Evolutionary conservation across 2,329 filamentous ascomycete genomes (phyloP).

Genomic region (Chalara sp.): DNA sequence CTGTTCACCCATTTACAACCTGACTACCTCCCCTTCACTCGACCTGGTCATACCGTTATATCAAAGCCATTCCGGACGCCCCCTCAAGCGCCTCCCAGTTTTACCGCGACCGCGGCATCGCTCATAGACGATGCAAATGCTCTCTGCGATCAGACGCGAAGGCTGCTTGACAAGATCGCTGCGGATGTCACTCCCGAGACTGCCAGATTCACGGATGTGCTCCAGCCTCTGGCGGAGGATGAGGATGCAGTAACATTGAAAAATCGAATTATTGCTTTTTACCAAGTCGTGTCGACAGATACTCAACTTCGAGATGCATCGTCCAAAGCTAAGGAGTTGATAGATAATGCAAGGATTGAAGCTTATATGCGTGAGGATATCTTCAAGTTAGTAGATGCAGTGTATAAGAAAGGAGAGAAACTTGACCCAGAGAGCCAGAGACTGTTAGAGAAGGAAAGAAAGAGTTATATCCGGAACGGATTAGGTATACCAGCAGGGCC

Average conservation of each 20-base stretch:
- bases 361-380: conserved; percentile 76
- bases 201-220: conserved; percentile 44
- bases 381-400: conserved; percentile 57
- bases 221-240: conserved; percentile 63
- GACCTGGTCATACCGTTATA: too few relatives aligned
- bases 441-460: conserved; percentile 69
- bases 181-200: conserved; percentile 41
- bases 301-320: conserved; percentile 67
- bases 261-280: conserved; percentile 66
- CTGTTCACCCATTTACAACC: too few relatives aligned
- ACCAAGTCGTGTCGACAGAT: conserved; percentile 68
- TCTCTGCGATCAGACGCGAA: conserved; percentile 43
- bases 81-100: conserved; percentile 71
- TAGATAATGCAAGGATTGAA: conserved; percentile 74
- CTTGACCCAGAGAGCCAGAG: conserved; percentile 64
- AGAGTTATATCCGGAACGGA: conserved; percentile 73
- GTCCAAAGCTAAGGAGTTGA: conserved; percentile 65
- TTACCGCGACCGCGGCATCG: conserved; percentile 65
- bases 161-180: conserved; percentile 37
- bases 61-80: conserved; percentile 62
- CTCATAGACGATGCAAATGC: conserved; percentile 61
- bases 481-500: conserved; percentile 62
- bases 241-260: conserved; percentile 58
- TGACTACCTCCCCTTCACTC: too few relatives aligned
- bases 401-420: conserved; percentile 36